Evolutionary conservation across 2,329 filamentous ascomycete species (phyloP).

Genomic region (Cladorrhinum sp.): DNA sequence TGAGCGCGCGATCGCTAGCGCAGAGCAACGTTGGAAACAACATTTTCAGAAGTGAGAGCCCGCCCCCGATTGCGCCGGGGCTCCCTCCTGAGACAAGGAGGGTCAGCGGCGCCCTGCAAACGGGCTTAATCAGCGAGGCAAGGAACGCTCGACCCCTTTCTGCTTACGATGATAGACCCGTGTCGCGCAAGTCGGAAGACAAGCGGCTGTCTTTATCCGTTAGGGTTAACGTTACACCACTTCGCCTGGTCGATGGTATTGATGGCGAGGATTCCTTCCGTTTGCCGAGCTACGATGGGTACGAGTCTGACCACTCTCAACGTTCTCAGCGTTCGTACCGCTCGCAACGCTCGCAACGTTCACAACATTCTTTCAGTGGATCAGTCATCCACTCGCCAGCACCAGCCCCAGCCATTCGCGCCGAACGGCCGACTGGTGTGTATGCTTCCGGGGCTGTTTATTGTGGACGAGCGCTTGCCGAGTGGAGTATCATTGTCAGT

Average conservation of each 20-base stretch:
- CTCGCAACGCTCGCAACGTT: neutral
- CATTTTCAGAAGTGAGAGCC: constrained; percentile 36
- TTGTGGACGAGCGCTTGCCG: constrained; percentile 69
- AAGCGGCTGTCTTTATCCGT: constrained; percentile 21
- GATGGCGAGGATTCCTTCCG: constrained; percentile 13
- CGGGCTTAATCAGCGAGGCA: constrained; percentile 49
- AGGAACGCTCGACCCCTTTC: constrained; percentile 44
- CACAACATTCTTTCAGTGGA: constrained; percentile 7
- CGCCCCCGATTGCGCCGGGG: constrained; percentile 36
- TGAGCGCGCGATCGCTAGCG: constrained; percentile 41
- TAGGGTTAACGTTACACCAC: constrained; percentile 22
- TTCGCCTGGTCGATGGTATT: constrained; percentile 13
- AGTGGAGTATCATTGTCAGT: constrained; percentile 72
- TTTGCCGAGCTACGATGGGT: constrained; percentile 12
- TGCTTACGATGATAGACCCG: constrained; percentile 20
- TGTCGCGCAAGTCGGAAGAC: constrained; percentile 16
- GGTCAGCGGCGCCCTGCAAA: constrained; percentile 45
- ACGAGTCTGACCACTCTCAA: constrained; percentile 17
- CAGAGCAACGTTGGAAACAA: constrained; percentile 6
- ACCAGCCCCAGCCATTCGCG: constrained; percentile 34
- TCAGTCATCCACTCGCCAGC: constrained; percentile 2
- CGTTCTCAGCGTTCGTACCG: neutral
- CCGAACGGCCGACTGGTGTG: constrained; percentile 45
- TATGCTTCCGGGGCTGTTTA: constrained; percentile 55
- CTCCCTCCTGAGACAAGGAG: constrained; percentile 45